A percentile compares a stretch with the other conserved stretches of the same genome.
phyloP scores from a whole-genome alignment of 345 rosid genomes.

The Boechera divaricarpa region DNA sequence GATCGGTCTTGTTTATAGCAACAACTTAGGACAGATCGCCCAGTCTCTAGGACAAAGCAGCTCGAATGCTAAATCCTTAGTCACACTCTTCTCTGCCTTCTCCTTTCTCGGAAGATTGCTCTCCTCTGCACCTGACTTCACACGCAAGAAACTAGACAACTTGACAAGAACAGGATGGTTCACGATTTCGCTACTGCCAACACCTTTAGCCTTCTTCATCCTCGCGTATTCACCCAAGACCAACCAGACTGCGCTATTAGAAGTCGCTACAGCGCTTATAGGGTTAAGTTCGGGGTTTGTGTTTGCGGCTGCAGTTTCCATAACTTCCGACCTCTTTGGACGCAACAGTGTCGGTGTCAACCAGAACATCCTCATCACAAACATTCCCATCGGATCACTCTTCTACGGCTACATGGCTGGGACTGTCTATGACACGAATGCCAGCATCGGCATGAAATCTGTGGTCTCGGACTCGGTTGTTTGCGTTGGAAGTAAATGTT shows the following conservation, averaged over 20 bases:
- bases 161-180: conserved; percentile 88
- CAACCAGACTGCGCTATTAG: conserved; percentile 40
- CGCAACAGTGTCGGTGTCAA: conserved; percentile 73
- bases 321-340: conserved; percentile 88
- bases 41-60: conserved; percentile 62
- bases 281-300: conserved; percentile 82
- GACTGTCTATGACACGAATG: conserved; percentile 62
- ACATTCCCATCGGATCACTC: conserved; percentile 83
- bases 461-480: conserved; percentile 41
- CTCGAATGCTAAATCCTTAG: conserved; percentile 48
- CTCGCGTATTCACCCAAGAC: conserved; percentile 57
- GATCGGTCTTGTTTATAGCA: conserved; percentile 82
- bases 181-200: conserved; percentile 65
- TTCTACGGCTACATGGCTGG: conserved; percentile 88
- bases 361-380: conserved; percentile 88
- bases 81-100: conserved; percentile 76
- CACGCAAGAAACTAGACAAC: conserved; percentile 51
- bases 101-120: conserved; percentile 88
- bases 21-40: conserved; percentile 83
- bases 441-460: conserved; percentile 20
- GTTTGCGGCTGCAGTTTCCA: conserved; percentile 76
- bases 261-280: conserved; percentile 56
- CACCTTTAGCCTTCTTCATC: conserved; percentile 68
- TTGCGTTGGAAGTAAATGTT: conserved; percentile 84
- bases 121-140: conserved; percentile 80